Evolutionary conservation across 2,329 filamentous ascomycete genomes (phyloP), one percentile per base, ranked within the genome.

Genomic region (Coniochaeta pulveracea): DNA sequence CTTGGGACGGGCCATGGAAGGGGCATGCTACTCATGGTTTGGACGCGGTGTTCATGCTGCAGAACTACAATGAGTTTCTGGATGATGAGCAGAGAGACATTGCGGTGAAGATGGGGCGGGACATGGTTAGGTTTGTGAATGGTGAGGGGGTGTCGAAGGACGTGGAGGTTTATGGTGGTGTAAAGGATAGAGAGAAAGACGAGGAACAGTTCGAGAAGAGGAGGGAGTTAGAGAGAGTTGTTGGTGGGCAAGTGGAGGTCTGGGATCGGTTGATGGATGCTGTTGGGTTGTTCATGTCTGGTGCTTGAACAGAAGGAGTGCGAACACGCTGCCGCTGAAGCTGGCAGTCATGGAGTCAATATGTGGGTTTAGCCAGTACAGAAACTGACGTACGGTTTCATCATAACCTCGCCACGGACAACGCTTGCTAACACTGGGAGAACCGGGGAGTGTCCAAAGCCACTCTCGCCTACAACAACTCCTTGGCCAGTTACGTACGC

Each of bases 41-140:
- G 2, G 64, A 67, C 23, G 41, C 61, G 10, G 54, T 52, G 1
- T 63, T 57, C 31, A 40, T 66, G 17, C 58, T 63, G 36, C 61
- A 64, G 40, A 67, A 65, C 30, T 63, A 55, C 43, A 56, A 54
- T 11, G 52, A 62, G 9, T 52, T 48, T 26, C 29, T 65, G 26
- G 43, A 43, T 0, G 40, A 46, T 1, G 45, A 47, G 6, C 57
- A 63, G 37, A 42, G 44, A 33, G 38, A 40, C 11, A 44, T 55
- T 4, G 53, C 47, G 2, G 43, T 43, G 6, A 38, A 39, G 7
- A 57, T 63, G 40, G 60, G 54, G 1, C 45, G 47, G 18, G 50
- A 57, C 26, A 42, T 63, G 7, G 32, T 63, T 37, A 47, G 45
- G 5, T 64, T 62, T 32, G 54, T 51, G 19, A 46, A 54, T 39